These are phyloP conservation scores for Candida loeiensis DNA, from an alignment of 805 yeast species.

Conservation along the genomic window DNA sequence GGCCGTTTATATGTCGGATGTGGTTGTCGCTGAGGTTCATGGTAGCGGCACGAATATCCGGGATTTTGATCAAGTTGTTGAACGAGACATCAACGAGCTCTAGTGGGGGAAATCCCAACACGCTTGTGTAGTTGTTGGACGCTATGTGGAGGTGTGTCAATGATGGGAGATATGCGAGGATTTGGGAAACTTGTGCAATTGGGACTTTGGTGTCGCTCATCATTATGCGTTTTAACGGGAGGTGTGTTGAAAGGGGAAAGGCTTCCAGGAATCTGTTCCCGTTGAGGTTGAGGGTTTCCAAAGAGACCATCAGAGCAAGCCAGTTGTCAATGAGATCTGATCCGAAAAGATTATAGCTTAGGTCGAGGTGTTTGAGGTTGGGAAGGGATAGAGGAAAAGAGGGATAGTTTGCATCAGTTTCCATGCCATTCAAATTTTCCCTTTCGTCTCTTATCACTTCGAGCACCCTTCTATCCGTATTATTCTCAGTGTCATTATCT, in stretches of 20 bases:
- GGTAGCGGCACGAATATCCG: constrained; percentile 10
- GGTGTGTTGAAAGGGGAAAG: not conserved
- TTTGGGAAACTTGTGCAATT: constrained; percentile 13
- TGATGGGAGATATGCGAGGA: constrained; percentile 35
- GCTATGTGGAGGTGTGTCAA: constrained; percentile 33
- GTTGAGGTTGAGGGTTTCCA: constrained; percentile 47
- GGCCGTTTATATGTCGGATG: constrained; percentile 16
- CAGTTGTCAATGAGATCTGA: constrained; percentile 27
- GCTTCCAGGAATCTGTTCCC: constrained; percentile 45
- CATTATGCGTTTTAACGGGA: constrained; percentile 13
- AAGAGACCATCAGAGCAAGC: constrained; percentile 28
- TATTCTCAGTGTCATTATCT: no score
- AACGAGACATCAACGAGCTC: constrained; percentile 30
- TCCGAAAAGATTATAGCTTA: constrained; percentile 56
- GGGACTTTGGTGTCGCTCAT: constrained; percentile 25
- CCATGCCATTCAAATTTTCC: not conserved
- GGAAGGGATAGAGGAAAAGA: not conserved
- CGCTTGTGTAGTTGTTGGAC: constrained; percentile 23
- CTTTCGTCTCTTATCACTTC: no score
- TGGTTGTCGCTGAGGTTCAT: constrained; percentile 37
- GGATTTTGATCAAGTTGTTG: constrained; percentile 38
- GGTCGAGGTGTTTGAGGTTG: constrained; percentile 40
- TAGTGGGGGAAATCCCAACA: not conserved
- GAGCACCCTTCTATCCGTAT: no score
- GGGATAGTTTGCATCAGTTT: not conserved